phyloP scores from a whole-genome alignment of 2,329 filamentous ascomycete species.

The Aureobasidium sp. region DNA sequence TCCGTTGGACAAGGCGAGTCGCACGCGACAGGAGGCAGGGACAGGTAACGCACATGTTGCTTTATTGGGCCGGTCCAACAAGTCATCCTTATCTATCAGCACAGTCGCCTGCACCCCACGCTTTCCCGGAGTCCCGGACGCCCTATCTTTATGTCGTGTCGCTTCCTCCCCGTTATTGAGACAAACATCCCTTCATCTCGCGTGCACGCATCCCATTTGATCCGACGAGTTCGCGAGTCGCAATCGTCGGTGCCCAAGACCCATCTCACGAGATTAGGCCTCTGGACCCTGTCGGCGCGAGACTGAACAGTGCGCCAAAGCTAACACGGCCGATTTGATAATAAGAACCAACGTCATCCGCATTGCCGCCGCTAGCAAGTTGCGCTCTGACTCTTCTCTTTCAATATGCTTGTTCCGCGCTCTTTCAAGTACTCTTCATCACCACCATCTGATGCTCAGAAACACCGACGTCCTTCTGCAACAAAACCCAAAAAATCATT shows the following conservation, averaged over 20 bases:
- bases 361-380: conserved; percentile 15
- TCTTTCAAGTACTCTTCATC: conserved; percentile 38
- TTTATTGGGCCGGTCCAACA: not conserved
- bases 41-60: not conserved
- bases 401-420: conserved; percentile 40
- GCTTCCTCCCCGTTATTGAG: conserved; percentile 6
- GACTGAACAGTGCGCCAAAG: conserved; percentile 6
- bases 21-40: conserved; percentile 6
- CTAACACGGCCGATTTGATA: conserved; percentile 14
- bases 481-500: not conserved
- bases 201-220: not conserved
- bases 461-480: conserved; percentile 7
- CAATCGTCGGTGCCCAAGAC: conserved; percentile 1
- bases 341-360: conserved; percentile 16
- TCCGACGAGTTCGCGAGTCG: not conserved
- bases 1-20: not conserved
- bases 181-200: conserved; percentile 10
- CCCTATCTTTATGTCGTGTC: conserved; percentile 11
- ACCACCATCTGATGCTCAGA: conserved; percentile 19
- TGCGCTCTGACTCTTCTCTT: conserved; percentile 1
- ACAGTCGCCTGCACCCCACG: conserved; percentile 11
- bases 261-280: conserved; percentile 5
- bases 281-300: conserved; percentile 3
- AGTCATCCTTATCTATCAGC: conserved; percentile 13
- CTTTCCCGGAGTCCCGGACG: not conserved